Evolutionary conservation across 2,329 filamentous ascomycete species (phyloP), one percentile per base, ranked within the genome.

Genomic region (Arachnomyces sp.): DNA sequence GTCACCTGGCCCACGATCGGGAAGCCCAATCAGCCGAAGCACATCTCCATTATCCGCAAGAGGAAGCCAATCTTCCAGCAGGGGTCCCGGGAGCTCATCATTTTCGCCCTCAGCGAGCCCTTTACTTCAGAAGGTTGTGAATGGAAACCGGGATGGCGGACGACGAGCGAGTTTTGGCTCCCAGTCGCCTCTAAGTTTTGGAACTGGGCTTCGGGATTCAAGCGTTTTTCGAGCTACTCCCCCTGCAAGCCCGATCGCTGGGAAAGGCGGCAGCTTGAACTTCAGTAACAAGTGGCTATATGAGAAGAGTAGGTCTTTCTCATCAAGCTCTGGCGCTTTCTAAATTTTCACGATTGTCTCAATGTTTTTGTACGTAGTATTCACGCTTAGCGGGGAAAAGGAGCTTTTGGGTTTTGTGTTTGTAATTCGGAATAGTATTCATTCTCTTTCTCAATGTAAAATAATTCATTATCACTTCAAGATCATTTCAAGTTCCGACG

Each of bases 201-300:
- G 66, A 54, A 70, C 61, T 18, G 56, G 61, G 67, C 61, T 16
- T 50, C 51, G 54, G 41, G 62, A 60, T 43, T 63, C 66, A 30
- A 72, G 67, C 42, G 37, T 63, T 43, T 76, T 79, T 14, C 76
- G 77, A n/a, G 66, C 65, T 1, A 78, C 82, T 1, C 71, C 74
- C 11, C 81, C 82, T 13, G 84, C 84, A 1, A 89, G 80, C 48
- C 84, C 85, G 1, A 65, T 70, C 4, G 72, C 53, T 38, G 59
- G 74, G 29, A 87, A 83, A 66, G 75, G 79, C 42, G 80, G 81
- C 31, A 88, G 78, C 49, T 78, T 93, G 38, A 79, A 80, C 1
- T 57, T 95, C 56, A 95, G 90, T 63, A 94, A 80, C 67, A 94
- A 92, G 66, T 96, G 90, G 90, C 64, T 95, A 44, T 96, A 94